Percentiles rank a stretch among this genome's conserved stretches.
These are phyloP conservation scores for Phytophthora brassicae DNA, from an alignment of 352 stramenopile genomes.

Conservation along the genomic window DNA sequence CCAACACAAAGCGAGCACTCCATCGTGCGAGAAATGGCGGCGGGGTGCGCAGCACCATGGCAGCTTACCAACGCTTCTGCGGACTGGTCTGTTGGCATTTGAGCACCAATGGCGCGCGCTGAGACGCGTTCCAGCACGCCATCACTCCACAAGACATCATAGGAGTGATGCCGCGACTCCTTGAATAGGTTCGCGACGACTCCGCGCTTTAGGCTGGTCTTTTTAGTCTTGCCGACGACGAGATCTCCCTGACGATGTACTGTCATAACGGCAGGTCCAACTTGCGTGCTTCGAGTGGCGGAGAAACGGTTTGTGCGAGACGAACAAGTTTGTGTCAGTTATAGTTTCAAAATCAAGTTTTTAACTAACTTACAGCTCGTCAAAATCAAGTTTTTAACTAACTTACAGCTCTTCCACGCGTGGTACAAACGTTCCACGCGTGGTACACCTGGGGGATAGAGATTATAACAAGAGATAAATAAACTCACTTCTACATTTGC, in stretches of 20 bases:
- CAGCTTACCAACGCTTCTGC: not conserved
- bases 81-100: not conserved
- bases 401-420: not conserved
- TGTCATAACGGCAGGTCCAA: not conserved
- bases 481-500: too few species aligned
- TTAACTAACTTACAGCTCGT: not conserved
- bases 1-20: not conserved
- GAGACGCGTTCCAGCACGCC: not conserved
- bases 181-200: not conserved
- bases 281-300: not conserved
- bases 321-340: not conserved
- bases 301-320: not conserved
- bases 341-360: not conserved
- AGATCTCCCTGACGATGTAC: not conserved
- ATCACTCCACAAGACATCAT: not conserved
- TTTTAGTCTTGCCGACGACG: not conserved
- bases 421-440: not conserved
- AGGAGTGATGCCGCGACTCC: not conserved
- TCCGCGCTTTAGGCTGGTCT: not conserved
- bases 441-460: not conserved
- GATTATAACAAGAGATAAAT: not conserved
- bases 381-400: not conserved
- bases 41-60: not conserved
- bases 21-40: not conserved
- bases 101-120: not conserved